Evolutionary conservation across 331 rosid species (phyloP), one percentile per base, ranked within the genome.

Genomic region (Dryas integrifolia): DNA sequence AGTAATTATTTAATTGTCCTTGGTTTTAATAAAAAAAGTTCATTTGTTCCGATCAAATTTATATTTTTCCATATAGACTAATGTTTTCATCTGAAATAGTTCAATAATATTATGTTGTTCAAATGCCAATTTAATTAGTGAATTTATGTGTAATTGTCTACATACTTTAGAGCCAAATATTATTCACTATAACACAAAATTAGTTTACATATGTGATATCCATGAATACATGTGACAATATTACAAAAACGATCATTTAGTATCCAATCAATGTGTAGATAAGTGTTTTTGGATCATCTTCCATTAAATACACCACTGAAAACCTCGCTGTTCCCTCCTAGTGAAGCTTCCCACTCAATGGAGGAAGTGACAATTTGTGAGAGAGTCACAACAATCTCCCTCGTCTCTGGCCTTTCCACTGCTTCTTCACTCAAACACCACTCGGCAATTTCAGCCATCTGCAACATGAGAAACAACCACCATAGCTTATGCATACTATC

Each of bases 261-360:
- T 9, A 53, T 39, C 13, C 38, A 21, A 39, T 4, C 50, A 41
- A 11, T 40, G 0, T 5, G 10, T 9, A 41, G 1, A 70, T 15
- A 69, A 12, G 61, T 40, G 48, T 44, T 51, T 7, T 51, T 6
- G 52, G 9, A 26, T 84, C 85, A 93, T 89, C 96, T 86, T 81
- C 94, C 91, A 65, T 39, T 72, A 30, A 84, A 82, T n/a, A 87
- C 57, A 16, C 90, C 90, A 15, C 88, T 85, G 77, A 93, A 87
- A 67, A 90, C 89, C 24, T 86, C 86, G 83, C 88, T 86, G 72
- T 80, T 85, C 41, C 93, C 91, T 6, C 92, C 91, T 0, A 89
- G 83, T 59, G 92, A 83, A 9, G 96, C 96, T 82, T 90, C 96
- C 98, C 98, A 86, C 73, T 87, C 89, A 46, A 68, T 65, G 4